phyloP scores from a whole-genome alignment of 2,329 filamentous ascomycete species.

The Periconia macrospinosa region DNA sequence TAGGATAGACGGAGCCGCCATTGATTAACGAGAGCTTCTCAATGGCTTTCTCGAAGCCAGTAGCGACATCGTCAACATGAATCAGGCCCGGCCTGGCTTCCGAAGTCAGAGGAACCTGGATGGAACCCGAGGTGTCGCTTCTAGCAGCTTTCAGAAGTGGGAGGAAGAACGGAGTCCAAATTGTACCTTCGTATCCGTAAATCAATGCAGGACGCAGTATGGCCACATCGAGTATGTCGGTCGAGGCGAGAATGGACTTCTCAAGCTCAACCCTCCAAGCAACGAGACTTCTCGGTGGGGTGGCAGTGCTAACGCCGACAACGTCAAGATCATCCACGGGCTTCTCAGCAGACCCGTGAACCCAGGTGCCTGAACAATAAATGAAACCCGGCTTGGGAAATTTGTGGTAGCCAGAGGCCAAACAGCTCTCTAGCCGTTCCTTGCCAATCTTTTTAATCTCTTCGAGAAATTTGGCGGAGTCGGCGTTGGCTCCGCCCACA shows the following conservation, averaged over 20 bases:
- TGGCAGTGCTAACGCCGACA: slow-evolving; percentile 20
- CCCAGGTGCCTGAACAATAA: slow-evolving; percentile 43
- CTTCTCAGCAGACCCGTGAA: slow-evolving; percentile 35
- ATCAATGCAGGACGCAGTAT: slow-evolving; percentile 38
- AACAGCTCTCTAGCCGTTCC: slow-evolving; percentile 15
- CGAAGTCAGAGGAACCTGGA: slow-evolving; percentile 21
- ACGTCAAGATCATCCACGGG: slow-evolving; percentile 34
- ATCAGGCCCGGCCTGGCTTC: slow-evolving; percentile 26
- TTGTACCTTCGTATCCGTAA: slow-evolving; percentile 38
- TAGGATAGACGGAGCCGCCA: slow-evolving; percentile 1
- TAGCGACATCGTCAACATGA: slow-evolving; percentile 45
- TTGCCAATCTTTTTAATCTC: slow-evolving; percentile 19
- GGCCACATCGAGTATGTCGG: slow-evolving; percentile 36
- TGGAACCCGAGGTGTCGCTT: slow-evolving; percentile 8
- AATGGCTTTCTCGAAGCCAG: slow-evolving; percentile 21
- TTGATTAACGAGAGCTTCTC: slow-evolving; percentile 2
- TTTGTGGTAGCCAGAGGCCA: slow-evolving; percentile 12
- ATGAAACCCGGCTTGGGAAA: slow-evolving; percentile 43
- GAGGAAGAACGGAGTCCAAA: slow-evolving; percentile 30
- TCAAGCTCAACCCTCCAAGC: slow-evolving; percentile 38
- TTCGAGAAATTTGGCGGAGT: slow-evolving; percentile 22
- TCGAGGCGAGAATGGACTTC: slow-evolving; percentile 31
- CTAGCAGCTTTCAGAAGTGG: slow-evolving; percentile 26
- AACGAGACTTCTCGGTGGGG: slow-evolving; percentile 23
- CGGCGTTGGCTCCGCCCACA: slow-evolving; percentile 24